Conservation (phyloP, 2,329 filamentous ascomycete genomes). For the Sclerotinia nivalis region DNA sequence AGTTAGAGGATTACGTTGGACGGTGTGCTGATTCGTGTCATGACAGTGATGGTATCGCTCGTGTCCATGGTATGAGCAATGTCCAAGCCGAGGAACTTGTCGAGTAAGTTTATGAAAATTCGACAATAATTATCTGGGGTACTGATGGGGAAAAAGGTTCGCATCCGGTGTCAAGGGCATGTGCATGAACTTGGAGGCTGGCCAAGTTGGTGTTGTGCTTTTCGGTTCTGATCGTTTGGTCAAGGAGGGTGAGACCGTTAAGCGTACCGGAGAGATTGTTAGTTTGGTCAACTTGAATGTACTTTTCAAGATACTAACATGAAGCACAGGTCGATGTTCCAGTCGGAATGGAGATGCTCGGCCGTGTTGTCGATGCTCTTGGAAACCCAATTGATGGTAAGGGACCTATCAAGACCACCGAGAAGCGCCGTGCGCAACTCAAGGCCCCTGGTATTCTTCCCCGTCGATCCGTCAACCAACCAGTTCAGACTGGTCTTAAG, state of each 20-base stretch:
- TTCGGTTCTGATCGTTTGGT: slow-evolving; percentile 99
- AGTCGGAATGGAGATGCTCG: slow-evolving; percentile 88
- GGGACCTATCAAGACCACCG: slow-evolving; percentile 88
- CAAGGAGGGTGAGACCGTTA: slow-evolving; percentile 99
- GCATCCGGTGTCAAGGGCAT: slow-evolving; percentile 99
- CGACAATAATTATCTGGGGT: slow-evolving; percentile 25
- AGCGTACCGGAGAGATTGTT: slow-evolving; percentile 99
- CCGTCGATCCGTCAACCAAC: slow-evolving; percentile 95
- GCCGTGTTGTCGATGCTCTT: slow-evolving; percentile 97
- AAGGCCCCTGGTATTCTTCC: slow-evolving; percentile 99
- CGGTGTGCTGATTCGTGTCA: slow-evolving; percentile 32
- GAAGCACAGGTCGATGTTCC: slow-evolving; percentile 82
- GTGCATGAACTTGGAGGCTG: slow-evolving; percentile 99
- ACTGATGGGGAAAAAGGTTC: slow-evolving; percentile 63
- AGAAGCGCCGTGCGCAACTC: slow-evolving; percentile 94
- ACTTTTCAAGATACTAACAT: slow-evolving; percentile 27
- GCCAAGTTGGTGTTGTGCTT: slow-evolving; percentile 99
- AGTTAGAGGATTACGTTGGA: neutral
- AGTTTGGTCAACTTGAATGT: slow-evolving; percentile 46
- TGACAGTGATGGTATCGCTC: slow-evolving; percentile 97
- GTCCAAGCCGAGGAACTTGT: slow-evolving; percentile 99
- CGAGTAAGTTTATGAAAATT: slow-evolving; percentile 68
- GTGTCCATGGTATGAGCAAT: slow-evolving; percentile 99
- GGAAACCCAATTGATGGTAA: slow-evolving; percentile 99
- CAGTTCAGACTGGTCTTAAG: slow-evolving; percentile 99